Evolutionary conservation across 169 alveolate species (phyloP).

Genomic region (Toxoplasma gondii): DNA sequence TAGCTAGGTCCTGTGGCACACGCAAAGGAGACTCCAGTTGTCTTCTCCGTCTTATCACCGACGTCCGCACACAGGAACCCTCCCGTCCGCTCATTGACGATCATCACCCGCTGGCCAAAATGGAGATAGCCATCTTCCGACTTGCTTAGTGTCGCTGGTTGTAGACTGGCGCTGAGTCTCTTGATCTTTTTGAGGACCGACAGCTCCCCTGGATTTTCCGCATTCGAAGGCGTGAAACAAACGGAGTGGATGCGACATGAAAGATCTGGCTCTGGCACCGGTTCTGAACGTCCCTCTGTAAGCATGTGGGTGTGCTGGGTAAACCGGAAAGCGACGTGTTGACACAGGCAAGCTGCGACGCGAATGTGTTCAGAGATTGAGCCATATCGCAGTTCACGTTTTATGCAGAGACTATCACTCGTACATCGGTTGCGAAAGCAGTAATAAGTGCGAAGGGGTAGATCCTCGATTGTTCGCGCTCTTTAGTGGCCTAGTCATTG

Average conservation of each 20-base stretch:
- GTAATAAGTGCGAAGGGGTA: no score
- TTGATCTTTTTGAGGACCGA: neutral
- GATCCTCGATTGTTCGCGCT: no score
- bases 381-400: neutral
- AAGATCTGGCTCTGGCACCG: neutral
- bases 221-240: neutral
- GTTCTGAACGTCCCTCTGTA: neutral
- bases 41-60: conserved; percentile 1
- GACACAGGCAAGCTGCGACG: no score
- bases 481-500: no score
- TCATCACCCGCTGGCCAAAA: conserved; percentile 41
- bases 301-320: neutral
- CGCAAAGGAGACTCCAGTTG: conserved; percentile 23
- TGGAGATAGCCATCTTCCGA: conserved; percentile 23
- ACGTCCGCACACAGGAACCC: neutral
- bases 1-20: conserved; percentile 26
- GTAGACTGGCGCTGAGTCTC: conserved; percentile 18
- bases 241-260: neutral
- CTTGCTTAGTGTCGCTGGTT: neutral
- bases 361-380: neutral
- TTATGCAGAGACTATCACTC: neutral
- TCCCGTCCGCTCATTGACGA: conserved; percentile 11
- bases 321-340: neutral
- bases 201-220: neutral
- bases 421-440: no score